phyloP scores from a whole-genome alignment of 202 grass and related monocot genomes.

The Bolboschoenoplectus hybrid region DNA sequence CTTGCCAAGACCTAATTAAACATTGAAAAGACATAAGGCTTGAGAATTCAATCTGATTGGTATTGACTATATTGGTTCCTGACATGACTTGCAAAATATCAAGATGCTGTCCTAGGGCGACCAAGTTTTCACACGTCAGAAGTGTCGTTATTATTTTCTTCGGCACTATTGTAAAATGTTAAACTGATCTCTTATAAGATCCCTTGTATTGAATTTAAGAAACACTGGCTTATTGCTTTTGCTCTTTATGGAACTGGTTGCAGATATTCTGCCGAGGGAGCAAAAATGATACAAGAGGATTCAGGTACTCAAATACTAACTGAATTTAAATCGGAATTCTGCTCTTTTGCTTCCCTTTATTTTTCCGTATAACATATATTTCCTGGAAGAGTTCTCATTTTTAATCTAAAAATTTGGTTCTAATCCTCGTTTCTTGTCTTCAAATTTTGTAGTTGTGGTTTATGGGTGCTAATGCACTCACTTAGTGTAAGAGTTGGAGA shows the following conservation, averaged over 20 bases:
- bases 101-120: not conserved
- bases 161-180: not conserved
- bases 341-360: not conserved
- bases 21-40: not conserved
- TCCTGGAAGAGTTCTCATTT: slow-evolving; percentile 22
- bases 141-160: not conserved
- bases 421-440: slow-evolving; percentile 30
- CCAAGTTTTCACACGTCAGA: not conserved
- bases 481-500: slow-evolving; percentile 76
- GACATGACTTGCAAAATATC: not conserved
- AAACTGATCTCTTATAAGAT: slow-evolving; percentile 4
- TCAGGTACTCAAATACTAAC: slow-evolving; percentile 57
- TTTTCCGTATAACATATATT: not conserved
- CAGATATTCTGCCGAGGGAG: slow-evolving; percentile 98
- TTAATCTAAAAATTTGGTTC: slow-evolving; percentile 33
- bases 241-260: slow-evolving; percentile 32
- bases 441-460: slow-evolving; percentile 70
- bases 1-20: slow-evolving; percentile 10
- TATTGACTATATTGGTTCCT: not conserved
- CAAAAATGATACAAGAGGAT: slow-evolving; percentile 91
- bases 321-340: slow-evolving; percentile 16
- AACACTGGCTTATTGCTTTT: slow-evolving; percentile 29
- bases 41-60: not conserved
- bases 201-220: slow-evolving; percentile 30
- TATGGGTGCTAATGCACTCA: slow-evolving; percentile 95